Evolutionary conservation across 192 early-diverging fungal genomes (phyloP), one percentile per base, ranked within the genome.

Genomic region (Phlyctochytrium arcticum): DNA sequence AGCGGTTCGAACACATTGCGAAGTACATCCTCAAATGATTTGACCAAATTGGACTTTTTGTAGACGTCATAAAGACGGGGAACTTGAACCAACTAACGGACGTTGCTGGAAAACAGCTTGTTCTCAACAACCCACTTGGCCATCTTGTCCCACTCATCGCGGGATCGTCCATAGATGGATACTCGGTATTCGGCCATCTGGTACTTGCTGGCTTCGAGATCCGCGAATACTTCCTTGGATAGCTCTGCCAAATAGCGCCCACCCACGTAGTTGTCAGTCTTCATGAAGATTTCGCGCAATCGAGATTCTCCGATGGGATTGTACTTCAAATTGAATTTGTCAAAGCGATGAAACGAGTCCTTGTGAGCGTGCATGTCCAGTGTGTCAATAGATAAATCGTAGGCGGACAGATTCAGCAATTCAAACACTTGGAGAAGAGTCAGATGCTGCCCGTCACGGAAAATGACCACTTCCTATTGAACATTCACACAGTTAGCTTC

Each of bases 361-460:
- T 93, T 92, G 79, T 97, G 93, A 0, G 93, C 91, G 70, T 98
- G 95, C 92, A 95, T 95, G 69, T 98, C 95, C 60, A 98, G 76
- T 3, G 92, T 98, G 72, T 98, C 95, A 61, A 95, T 93, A 23
- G 81, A 88, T 24, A 98, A 79, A 64, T 98, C 93, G 73, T 98
- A 98, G 1, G 95, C 92, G 0, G 92, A 92, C 50, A 98, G 70
- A 17, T 91, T 85, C 71, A 98, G 80, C 80, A 85, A 89, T 62
- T 92, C 79, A 65, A 98, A 98, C 33, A 98, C 95, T 68, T 93
- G 73, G 23, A 62, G 67, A 12, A 95, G 67, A 1, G 91, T 94
- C 70, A 95, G 79, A 24, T 90, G 75, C 62, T 91, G 81, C 30
- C 77, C 84, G 72, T 98, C 92, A 67, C 94, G 84, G 77, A 86